A percentile compares a stretch with the other conserved stretches of the same genome.
Evolutionary conservation across 73 alveolate genomes (phyloP).

Genomic region (Stentor roeselii): DNA sequence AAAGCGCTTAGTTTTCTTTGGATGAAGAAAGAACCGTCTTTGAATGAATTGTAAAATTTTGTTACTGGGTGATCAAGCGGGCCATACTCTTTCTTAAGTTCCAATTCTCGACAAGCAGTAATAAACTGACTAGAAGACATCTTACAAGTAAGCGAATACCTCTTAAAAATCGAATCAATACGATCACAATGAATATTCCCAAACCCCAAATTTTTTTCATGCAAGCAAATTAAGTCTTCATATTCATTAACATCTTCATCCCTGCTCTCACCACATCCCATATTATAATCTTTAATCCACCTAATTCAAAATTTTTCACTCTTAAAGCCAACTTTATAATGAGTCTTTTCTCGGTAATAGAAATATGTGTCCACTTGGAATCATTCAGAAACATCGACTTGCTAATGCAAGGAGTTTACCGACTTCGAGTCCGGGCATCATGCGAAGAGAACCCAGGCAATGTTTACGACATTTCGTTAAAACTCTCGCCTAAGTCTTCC

Average conservation of each 20-base stretch:
- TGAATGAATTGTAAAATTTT: background rate
- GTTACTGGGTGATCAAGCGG: background rate
- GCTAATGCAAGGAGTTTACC: slow-evolving; percentile 40
- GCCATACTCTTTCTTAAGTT: background rate
- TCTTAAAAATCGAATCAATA: background rate
- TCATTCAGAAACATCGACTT: slow-evolving; percentile 44
- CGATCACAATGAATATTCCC: background rate
- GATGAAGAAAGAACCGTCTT: background rate
- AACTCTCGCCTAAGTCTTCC: background rate
- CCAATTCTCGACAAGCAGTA: background rate
- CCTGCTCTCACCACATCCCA: background rate
- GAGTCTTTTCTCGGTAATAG: slow-evolving; percentile 5
- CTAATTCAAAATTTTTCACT: too few relatives aligned
- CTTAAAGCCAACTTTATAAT: too few relatives aligned
- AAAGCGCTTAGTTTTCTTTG: background rate
- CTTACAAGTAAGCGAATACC: background rate
- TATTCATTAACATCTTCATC: background rate
- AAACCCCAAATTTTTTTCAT: background rate
- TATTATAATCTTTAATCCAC: too few relatives aligned
- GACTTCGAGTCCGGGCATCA: slow-evolving; percentile 26
- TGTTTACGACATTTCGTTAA: background rate
- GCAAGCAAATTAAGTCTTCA: background rate
- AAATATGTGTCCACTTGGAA: slow-evolving; percentile 31
- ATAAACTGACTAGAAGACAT: background rate
- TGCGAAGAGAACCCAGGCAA: background rate